Base-by-base conservation (phyloP, 176 grass and related monocot genomes). In the Phoenix roebelenii region DNA sequence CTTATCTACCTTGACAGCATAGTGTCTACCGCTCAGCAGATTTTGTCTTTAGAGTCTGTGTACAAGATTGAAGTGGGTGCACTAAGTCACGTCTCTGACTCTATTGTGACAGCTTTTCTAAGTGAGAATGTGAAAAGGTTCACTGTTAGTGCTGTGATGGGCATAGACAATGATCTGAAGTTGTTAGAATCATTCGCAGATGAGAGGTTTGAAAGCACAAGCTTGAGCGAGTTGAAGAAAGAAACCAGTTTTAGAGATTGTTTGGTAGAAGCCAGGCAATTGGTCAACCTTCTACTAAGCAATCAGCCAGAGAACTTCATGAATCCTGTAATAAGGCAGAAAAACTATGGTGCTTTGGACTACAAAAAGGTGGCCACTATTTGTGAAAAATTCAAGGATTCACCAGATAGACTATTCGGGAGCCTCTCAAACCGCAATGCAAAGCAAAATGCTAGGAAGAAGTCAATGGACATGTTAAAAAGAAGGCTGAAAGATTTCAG, bases 221-320 rank as follows among this genome's bases (percentile, higher is more conserved):
- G 93, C 28, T 17, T 97, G 72, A 69, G 72, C 3, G 73, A 82
- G 52, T 24, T 80, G 30, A 82, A 78, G 4, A 97, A 97, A 59
- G 93, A 91, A 54, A 68, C 66, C 14, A 88, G 74, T 24, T 97
- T 97, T 23, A 77, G 60, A 30, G 87, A 91, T 64, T 85, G 87
- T 65, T 71, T 91, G 60, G 87, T 85, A 49, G 93, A 97, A 76
- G 71, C 83, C 7, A 82, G 93, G 75, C 93, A 97, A 65, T 70
- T 97, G 0, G 50, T 91, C 35, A 97, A 97, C 66, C 87, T 97
- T 49, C 80, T 97, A 28, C 68, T 91, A 23, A 91, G 93, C 78
- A 97, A 85, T 77, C 87, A 91, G 39, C 87, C 93, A 16, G 93
- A 97, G 79, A 85, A 84, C 49, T 97, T 91, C 64, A 83, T 91